Conservation (phyloP, 2,329 filamentous ascomycete genomes). For the Apiospora koreana region DNA sequence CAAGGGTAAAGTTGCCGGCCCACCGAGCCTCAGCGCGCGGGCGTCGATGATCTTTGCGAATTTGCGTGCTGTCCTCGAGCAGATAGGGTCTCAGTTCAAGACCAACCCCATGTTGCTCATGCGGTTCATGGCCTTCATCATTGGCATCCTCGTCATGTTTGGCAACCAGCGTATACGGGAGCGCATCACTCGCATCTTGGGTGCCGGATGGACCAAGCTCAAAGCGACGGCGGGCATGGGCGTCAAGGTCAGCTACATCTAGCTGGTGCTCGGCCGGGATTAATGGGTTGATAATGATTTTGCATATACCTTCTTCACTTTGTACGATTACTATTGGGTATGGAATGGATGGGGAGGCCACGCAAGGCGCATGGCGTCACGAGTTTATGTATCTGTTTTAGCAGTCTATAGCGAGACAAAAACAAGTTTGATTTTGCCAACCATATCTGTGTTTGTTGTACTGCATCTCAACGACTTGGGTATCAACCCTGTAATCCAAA, state of each 20-base stretch:
- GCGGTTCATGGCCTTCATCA: slow-evolving; percentile 73
- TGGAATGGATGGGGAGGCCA: background rate
- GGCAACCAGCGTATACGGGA: slow-evolving; percentile 75
- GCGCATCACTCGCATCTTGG: slow-evolving; percentile 68
- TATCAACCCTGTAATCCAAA: slow-evolving; percentile 9
- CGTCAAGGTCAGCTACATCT: slow-evolving; percentile 96
- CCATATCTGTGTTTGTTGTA: background rate
- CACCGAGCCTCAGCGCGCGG: slow-evolving; percentile 44
- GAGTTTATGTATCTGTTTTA: slow-evolving; percentile 2
- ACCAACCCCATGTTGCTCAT: slow-evolving; percentile 59
- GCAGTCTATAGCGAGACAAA: slow-evolving; percentile 1
- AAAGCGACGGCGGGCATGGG: slow-evolving; percentile 90
- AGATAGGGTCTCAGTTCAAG: slow-evolving; percentile 50
- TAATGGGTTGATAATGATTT: slow-evolving; percentile 8
- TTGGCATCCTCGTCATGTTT: slow-evolving; percentile 76
- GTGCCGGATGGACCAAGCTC: slow-evolving; percentile 77
- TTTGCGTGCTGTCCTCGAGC: slow-evolving; percentile 52
- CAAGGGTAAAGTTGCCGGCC: slow-evolving; percentile 33
- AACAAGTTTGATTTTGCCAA: background rate
- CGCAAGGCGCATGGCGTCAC: slow-evolving; percentile 4
- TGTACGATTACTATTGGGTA: slow-evolving; percentile 7
- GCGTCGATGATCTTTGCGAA: slow-evolving; percentile 56
- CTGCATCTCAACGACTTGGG: background rate
- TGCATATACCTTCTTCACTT: background rate
- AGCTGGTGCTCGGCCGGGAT: background rate